phyloP scores from a whole-genome alignment of 192 early-diverging fungal species.

The Spinellus fusiger region DNA sequence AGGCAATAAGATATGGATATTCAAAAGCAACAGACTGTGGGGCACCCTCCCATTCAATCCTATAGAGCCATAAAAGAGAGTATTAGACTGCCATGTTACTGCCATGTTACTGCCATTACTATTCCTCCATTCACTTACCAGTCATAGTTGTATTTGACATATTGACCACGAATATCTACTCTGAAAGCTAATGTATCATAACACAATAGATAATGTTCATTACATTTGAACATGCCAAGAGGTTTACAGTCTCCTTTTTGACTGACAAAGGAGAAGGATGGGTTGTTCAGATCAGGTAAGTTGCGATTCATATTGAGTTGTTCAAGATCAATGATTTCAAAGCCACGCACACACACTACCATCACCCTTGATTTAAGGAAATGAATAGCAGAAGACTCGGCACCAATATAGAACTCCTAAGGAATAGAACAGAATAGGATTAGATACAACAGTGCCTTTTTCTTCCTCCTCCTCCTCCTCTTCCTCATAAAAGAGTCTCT shows the following conservation, averaged over 20 bases:
- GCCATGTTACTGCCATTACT: constrained; percentile 49
- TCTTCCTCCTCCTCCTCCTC: background rate
- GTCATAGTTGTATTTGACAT: constrained; percentile 31
- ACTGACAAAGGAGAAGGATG: constrained; percentile 70
- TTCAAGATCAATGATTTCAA: background rate
- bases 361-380: constrained; percentile 78
- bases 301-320: constrained; percentile 73
- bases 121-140: constrained; percentile 48
- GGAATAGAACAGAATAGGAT: constrained; percentile 12
- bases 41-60: constrained; percentile 81
- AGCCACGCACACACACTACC: constrained; percentile 31
- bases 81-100: constrained; percentile 21
- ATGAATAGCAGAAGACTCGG: constrained; percentile 80
- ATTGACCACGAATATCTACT: constrained; percentile 61
- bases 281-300: constrained; percentile 75
- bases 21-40: constrained; percentile 77
- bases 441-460: background rate
- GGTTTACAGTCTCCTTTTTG: constrained; percentile 70
- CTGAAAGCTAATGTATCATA: constrained; percentile 85
- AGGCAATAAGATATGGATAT: constrained; percentile 86
- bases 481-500: background rate
- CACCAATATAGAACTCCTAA: constrained; percentile 90
- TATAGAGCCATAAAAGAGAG: too few relatives aligned
- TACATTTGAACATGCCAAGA: constrained; percentile 74
- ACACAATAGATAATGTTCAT: constrained; percentile 77